Evolutionary conservation across 176 grass and related monocot species (phyloP), one percentile per base, ranked within the genome.

Genomic region (Echinochloa phyllopogon): DNA sequence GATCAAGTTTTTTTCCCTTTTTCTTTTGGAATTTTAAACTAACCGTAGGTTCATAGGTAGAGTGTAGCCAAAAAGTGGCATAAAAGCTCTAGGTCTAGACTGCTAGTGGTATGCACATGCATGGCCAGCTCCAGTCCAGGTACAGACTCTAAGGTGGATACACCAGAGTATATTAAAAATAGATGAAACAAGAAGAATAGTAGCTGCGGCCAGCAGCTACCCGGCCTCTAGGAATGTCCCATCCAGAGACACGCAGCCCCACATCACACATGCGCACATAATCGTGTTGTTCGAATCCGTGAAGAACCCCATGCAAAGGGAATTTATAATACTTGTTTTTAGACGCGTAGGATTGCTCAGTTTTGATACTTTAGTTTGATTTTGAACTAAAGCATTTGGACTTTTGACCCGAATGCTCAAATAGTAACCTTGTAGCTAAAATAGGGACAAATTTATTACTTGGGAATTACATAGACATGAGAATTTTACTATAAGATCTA

Each of bases 101-200:
- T 14, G 20, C 23, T 40, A 71, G 64, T 63, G 33, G 8, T 65
- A 49, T 16, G 16, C 21, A 52, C 57, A 69, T 43, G 49, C 64
- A 57, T 57, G 6, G 4, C 29, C 40, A n/a, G 2, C 2, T 48
- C 29, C 29, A 33, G 29, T 74, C 11, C 63, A 76, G 70, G 11
- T 69, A 62, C n/a, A 68, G 45, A 49, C 15, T 67, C 40, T 75
- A 37, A 75, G 57, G 68, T 42, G n/a, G 67, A 87, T 72, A 37
- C 49, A 25, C 52, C 18, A 66, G 61, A 50, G 69, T 70, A 24
- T 15, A 24, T 15, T 7, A 8, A 52, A 33, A 5, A 56, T 38
- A 4, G 16, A 75, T 14, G 36, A 37, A 13, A 42, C 52, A 59
- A 56, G 52, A 75, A 41, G 37, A 59, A 8, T 13, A 42, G 5